Base-by-base conservation (phyloP, 2,329 filamentous ascomycete genomes). In the Purpureocillium takamizusanense region DNA sequence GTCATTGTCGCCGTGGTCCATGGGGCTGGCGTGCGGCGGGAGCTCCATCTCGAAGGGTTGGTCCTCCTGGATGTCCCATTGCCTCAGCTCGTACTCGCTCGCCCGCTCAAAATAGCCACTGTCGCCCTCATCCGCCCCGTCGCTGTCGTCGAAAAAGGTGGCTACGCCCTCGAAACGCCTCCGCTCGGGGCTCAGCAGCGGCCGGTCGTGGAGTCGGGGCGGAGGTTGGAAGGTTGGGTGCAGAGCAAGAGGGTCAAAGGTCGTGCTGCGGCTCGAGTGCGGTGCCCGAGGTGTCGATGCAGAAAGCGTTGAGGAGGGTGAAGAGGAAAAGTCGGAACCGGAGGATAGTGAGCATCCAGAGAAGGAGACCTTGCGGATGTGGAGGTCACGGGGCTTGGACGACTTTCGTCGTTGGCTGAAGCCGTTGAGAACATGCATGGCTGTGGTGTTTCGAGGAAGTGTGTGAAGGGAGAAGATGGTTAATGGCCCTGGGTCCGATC, bases 321-420 rank as follows among this genome's bases (percentile, higher is more conserved):
- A 54, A 13, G 50, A 52, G 16, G 51, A 51, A 32, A 56, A 52
- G 32, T 60, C 63, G 50, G 57, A 55, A 43, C 51, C 59, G 7
- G 56, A 59, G 7, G 56, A 58, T 39, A 63, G 55, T 2, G 61
- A 63, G 38, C 54, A 60, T 43, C 61, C 61, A 14, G 61, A 63
- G 47, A 63, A 60, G 33, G 61, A 64, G 35, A 64, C 47, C 50
- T 65, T 65, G 51, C 61, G 59, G 41, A 65, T 63, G 43, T 61
- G 58, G 17, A 65, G 54, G 38, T 62, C 54, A 35, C 58, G 53
- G 27, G 61, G 57, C 44, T 55, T 56, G 42, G 51, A 43, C 36
- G 53, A 50, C 50, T 61, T 61, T 44, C 59, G 56, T 47, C 57
- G 51, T 37, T 59, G 52, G 48, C 54, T 50, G 49, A 62, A 60